Percentiles rank a stretch among this genome's conserved stretches.
Evolutionary conservation across 2,329 filamentous ascomycete genomes (phyloP).

Genomic region (Pseudogymnoascus sp.): DNA sequence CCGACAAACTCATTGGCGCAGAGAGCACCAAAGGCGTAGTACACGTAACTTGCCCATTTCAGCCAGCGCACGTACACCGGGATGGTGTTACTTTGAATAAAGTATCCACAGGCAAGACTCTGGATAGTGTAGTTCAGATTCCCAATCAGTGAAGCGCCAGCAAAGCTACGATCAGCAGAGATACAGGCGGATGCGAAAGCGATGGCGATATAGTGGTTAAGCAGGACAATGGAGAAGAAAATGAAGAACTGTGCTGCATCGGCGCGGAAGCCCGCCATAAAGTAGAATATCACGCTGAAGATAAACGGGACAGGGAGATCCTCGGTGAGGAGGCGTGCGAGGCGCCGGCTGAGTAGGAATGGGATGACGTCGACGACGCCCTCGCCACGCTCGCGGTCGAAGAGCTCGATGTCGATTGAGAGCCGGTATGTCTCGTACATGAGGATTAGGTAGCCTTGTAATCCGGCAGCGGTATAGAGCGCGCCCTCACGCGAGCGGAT

Average conservation of each 20-base stretch:
- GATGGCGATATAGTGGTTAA: conserved; percentile 67
- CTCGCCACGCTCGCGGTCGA: conserved; percentile 68
- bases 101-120: conserved; percentile 67
- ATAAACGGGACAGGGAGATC: conserved; percentile 65
- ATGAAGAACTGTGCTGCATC: conserved; percentile 59
- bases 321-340: conserved; percentile 62
- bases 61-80: conserved; percentile 73
- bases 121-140: conserved; percentile 68
- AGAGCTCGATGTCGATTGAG: conserved; percentile 65
- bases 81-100: conserved; percentile 65
- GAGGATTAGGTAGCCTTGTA: conserved; percentile 70
- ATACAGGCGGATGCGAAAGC: conserved; percentile 64
- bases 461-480: conserved; percentile 60
- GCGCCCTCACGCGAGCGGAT: conserved; percentile 68
- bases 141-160: conserved; percentile 61
- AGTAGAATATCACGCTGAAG: conserved; percentile 66
- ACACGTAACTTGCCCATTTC: conserved; percentile 59
- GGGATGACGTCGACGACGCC: conserved; percentile 62
- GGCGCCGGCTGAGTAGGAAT: conserved; percentile 60
- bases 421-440: conserved; percentile 70
- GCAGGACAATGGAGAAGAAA: conserved; percentile 59
- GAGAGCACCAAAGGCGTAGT: conserved; percentile 64
- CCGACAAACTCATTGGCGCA: conserved; percentile 65
- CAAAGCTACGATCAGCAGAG: conserved; percentile 56
- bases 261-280: conserved; percentile 66